Evolutionary conservation across 2,329 filamentous ascomycete species (phyloP), one percentile per base, ranked within the genome.

Genomic region (Colletotrichum trifolii): DNA sequence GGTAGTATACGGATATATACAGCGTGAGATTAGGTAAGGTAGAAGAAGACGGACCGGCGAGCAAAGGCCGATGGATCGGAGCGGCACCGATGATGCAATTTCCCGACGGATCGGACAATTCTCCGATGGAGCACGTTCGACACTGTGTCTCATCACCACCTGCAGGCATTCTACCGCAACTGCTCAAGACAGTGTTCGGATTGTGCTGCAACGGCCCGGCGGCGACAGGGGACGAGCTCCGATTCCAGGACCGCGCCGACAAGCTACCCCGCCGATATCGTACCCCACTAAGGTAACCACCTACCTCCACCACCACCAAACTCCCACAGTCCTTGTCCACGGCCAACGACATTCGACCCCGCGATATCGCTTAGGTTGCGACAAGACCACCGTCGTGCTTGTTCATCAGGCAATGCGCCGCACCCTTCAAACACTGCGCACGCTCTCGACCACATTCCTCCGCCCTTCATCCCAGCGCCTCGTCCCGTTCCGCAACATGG

Each of bases 401-500:
- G 25, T 25, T 25, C 25, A 25, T 25, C 25, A 4, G 25, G 40
- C 58, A 47, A 65, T 65, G 62, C 62, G 58, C 40, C 58, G 62
- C 52, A 58, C 58, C 52, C 52, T 65, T 42, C 52, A 42, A 17
- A 65, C 58, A 15, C 36, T 65, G 9, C 40, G 53, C 35, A 40
- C 52, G 4, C n/a, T 65, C 17, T 35, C 58, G 13, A 36, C 58
- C 10, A 35, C 46, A 15, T 15, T 12, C 46, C 11, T 47, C 40
- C 43, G 34, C 8, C 40, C 52, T 15, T 11, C 33, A 35, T 46
- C 60, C 12, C 54, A 54, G 13, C 48, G 60, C 12, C 45, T 66
- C 42, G 48, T 66, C 13, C 60, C 57, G 38, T 57, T 65, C 36
- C 67, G 64, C 57, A 54, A 48, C 8, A 68, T 68, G 67, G 65